Evolutionary conservation across 106 monocot species (phyloP).

Genomic region (Amphibolis antarctica): DNA sequence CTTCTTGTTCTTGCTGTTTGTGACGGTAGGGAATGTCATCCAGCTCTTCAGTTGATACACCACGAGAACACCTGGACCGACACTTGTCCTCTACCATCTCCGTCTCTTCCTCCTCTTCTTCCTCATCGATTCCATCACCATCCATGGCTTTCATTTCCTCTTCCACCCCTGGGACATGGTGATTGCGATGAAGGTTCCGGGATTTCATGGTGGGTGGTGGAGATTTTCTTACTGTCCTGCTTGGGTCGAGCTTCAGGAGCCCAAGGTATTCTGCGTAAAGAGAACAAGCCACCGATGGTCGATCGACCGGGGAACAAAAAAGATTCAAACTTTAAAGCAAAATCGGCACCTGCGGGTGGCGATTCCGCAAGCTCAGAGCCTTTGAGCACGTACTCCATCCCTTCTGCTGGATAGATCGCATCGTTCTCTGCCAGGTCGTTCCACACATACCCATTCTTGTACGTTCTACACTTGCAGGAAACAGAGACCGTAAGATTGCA

Average conservation of each 20-base stretch:
- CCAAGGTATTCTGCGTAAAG: slow-evolving; percentile 28
- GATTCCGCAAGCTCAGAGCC: slow-evolving; percentile 72
- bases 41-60: slow-evolving; percentile 32
- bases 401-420: slow-evolving; percentile 63
- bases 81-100: slow-evolving; percentile 3
- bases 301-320: too few relatives aligned
- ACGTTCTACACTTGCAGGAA: slow-evolving; percentile 32
- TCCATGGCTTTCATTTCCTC: slow-evolving; percentile 22
- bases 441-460: slow-evolving; percentile 95
- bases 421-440: slow-evolving; percentile 81
- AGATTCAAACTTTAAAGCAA: too few relatives aligned
- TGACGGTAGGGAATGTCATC: background rate
- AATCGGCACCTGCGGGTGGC: slow-evolving; percentile 21
- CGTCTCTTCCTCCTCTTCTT: slow-evolving; percentile 5
- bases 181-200: slow-evolving; percentile 7
- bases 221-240: background rate
- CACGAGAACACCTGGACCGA: slow-evolving; percentile 14
- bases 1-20: slow-evolving; percentile 4
- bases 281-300: too few relatives aligned
- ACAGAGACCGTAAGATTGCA: too few relatives aligned
- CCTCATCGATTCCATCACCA: slow-evolving; percentile 6
- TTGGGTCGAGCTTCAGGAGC: slow-evolving; percentile 16
- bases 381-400: slow-evolving; percentile 82
- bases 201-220: slow-evolving; percentile 7
- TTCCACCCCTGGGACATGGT: slow-evolving; percentile 11